These are phyloP conservation scores for Penicillium canariense DNA, from an alignment of 495 filamentous ascomycete genomes.

Conservation along the genomic window DNA sequence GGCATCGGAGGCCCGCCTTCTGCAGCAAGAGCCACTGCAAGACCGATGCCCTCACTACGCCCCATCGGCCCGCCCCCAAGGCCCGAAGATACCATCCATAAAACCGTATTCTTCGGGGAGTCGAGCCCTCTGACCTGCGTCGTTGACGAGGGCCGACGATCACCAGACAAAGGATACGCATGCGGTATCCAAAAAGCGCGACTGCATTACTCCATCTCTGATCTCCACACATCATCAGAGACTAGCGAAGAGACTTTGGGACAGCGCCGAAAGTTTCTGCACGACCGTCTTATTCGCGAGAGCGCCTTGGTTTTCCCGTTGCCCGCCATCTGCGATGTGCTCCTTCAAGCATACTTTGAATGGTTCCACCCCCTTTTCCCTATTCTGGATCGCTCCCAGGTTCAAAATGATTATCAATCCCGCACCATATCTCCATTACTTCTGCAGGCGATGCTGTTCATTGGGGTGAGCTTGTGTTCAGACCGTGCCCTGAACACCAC, in stretches of 20 bases:
- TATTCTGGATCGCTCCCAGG: slow-evolving; percentile 31
- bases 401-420: slow-evolving; percentile 27
- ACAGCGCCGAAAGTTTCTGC: slow-evolving; percentile 16
- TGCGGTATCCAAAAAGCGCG: slow-evolving; percentile 26
- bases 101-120: slow-evolving; percentile 42
- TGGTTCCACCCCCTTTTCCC: slow-evolving; percentile 50
- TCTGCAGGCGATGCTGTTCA: slow-evolving; percentile 43
- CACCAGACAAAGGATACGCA: slow-evolving; percentile 29
- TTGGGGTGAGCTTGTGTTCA: slow-evolving; percentile 42
- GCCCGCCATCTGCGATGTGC: slow-evolving; percentile 26
- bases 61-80: slow-evolving; percentile 7
- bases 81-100: slow-evolving; percentile 19
- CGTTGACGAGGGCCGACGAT: slow-evolving; percentile 35
- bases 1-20: background rate
- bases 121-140: slow-evolving; percentile 43
- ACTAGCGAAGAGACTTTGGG: slow-evolving; percentile 13
- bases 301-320: slow-evolving; percentile 40
- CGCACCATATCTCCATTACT: slow-evolving; percentile 38
- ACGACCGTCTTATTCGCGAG: slow-evolving; percentile 32
- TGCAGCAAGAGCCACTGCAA: background rate
- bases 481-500: slow-evolving; percentile 29
- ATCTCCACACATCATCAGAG: slow-evolving; percentile 14
- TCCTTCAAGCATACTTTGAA: slow-evolving; percentile 42
- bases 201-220: slow-evolving; percentile 37
- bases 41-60: slow-evolving; percentile 6